These are phyloP conservation scores for Glaciozyma antarctica DNA, from an alignment of 768 basidiomycete genomes.

Conservation along the genomic window DNA sequence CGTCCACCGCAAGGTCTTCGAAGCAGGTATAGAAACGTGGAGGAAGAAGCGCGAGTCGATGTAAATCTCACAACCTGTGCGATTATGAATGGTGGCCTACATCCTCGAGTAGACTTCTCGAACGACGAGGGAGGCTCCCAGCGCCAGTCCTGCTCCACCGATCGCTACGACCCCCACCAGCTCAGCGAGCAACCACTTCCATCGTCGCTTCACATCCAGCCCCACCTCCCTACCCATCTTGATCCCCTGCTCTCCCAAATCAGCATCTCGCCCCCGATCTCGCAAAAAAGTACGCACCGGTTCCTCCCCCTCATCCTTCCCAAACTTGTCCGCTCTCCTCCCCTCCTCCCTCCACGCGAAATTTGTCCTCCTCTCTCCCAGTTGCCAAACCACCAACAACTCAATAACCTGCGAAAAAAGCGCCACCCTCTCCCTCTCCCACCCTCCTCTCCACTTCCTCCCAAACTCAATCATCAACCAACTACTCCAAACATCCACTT, in stretches of 20 bases:
- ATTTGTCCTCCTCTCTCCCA: slow-evolving; percentile 35
- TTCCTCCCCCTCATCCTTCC: slow-evolving; percentile 21
- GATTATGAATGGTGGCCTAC: too few relatives aligned
- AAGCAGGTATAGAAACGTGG: slow-evolving; percentile 66
- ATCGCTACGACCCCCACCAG: slow-evolving; percentile 29
- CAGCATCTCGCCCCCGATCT: background rate
- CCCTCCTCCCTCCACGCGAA: slow-evolving; percentile 33
- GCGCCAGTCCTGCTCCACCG: background rate
- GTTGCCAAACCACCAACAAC: slow-evolving; percentile 37
- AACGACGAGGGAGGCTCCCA: too few relatives aligned
- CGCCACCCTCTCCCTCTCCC: slow-evolving; percentile 34
- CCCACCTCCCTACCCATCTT: slow-evolving; percentile 25
- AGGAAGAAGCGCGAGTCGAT: slow-evolving; percentile 38
- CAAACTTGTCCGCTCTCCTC: slow-evolving; percentile 26
- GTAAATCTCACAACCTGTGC: background rate
- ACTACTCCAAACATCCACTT: slow-evolving; percentile 7
- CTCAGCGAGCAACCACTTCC: slow-evolving; percentile 33
- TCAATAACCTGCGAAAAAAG: slow-evolving; percentile 32
- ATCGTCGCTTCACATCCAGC: slow-evolving; percentile 23
- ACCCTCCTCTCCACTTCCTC: slow-evolving; percentile 24
- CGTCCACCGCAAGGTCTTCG: slow-evolving; percentile 53
- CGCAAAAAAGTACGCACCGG: slow-evolving; percentile 11
- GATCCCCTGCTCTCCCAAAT: slow-evolving; percentile 8
- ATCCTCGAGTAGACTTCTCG: too few relatives aligned
- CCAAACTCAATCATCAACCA: slow-evolving; percentile 33